phyloP scores from a whole-genome alignment of 2,329 filamentous ascomycete genomes.

The Grosmannia clavigera region DNA sequence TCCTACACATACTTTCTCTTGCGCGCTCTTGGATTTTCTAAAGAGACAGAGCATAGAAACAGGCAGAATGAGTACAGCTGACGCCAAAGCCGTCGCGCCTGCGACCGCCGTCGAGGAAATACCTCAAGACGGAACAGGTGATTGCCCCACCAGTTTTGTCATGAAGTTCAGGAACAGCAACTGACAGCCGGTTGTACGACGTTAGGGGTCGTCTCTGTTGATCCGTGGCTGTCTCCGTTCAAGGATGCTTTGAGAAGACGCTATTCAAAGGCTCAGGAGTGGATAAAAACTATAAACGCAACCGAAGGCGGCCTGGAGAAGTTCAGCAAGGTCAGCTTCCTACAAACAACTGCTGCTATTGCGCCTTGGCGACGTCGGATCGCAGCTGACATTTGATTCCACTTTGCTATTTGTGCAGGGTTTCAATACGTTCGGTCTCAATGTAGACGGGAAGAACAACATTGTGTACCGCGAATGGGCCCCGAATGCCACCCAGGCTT shows the following conservation, averaged over 20 bases:
- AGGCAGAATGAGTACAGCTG: background rate
- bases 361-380: background rate
- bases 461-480: slow-evolving; percentile 95
- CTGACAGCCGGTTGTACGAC: background rate
- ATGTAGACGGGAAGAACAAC: slow-evolving; percentile 67
- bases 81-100: background rate
- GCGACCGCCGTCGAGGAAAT: slow-evolving; percentile 4
- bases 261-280: slow-evolving; percentile 68
- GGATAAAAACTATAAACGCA: slow-evolving; percentile 74
- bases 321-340: slow-evolving; percentile 60
- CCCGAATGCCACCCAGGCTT: slow-evolving; percentile 73
- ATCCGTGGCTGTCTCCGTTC: slow-evolving; percentile 85
- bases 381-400: background rate
- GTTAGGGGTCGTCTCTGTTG: slow-evolving; percentile 73
- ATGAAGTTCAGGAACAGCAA: background rate
- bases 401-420: slow-evolving; percentile 40
- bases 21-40: background rate
- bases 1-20: background rate
- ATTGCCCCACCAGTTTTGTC: background rate
- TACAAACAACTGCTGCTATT: background rate
- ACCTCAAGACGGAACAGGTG: slow-evolving; percentile 12
- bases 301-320: slow-evolving; percentile 82
- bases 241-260: slow-evolving; percentile 62
- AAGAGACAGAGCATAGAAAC: background rate
- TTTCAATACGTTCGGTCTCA: slow-evolving; percentile 76